Evolutionary conservation across 257 asterid species (phyloP).

Genomic region (Forsythia viridissima): DNA sequence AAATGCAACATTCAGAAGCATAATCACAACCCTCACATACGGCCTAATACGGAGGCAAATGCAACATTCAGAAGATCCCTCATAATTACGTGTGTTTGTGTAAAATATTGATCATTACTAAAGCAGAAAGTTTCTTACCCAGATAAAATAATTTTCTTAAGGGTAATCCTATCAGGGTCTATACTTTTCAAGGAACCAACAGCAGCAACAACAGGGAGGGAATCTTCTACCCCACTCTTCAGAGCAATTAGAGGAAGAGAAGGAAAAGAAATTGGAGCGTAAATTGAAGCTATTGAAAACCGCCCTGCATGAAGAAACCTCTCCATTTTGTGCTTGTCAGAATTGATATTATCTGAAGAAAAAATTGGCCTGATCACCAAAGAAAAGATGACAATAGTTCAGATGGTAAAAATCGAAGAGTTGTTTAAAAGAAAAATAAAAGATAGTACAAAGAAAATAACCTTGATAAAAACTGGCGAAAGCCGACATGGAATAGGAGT

Average conservation of each 20-base stretch:
- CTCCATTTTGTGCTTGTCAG: conserved; percentile 95
- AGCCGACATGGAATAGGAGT: conserved; percentile 87
- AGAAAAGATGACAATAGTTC: conserved; percentile 14
- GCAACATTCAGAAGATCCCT: background rate
- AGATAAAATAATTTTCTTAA: conserved; percentile 85
- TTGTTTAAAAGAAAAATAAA: background rate
- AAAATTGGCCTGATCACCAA: conserved; percentile 69
- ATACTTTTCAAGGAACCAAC: conserved; percentile 80
- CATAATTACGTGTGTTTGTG: background rate
- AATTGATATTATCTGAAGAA: conserved; percentile 73
- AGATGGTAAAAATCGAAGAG: background rate
- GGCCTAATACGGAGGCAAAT: background rate
- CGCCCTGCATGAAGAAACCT: conserved; percentile 93
- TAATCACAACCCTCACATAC: too few relatives aligned
- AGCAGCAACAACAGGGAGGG: conserved; percentile 74
- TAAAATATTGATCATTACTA: background rate
- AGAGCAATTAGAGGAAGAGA: conserved; percentile 77
- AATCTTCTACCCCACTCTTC: conserved; percentile 57
- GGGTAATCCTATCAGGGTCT: conserved; percentile 78
- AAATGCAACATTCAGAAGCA: background rate
- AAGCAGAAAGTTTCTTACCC: conserved; percentile 56
- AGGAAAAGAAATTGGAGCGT: conserved; percentile 82
- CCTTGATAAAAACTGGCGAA: conserved; percentile 87
- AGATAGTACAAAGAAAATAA: conserved; percentile 18
- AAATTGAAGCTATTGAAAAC: conserved; percentile 82